Percentiles rank a stretch among this genome's conserved stretches.
phyloP scores from a whole-genome alignment of 2,329 filamentous ascomycete species.

The Pseudogymnoascus sp. region DNA sequence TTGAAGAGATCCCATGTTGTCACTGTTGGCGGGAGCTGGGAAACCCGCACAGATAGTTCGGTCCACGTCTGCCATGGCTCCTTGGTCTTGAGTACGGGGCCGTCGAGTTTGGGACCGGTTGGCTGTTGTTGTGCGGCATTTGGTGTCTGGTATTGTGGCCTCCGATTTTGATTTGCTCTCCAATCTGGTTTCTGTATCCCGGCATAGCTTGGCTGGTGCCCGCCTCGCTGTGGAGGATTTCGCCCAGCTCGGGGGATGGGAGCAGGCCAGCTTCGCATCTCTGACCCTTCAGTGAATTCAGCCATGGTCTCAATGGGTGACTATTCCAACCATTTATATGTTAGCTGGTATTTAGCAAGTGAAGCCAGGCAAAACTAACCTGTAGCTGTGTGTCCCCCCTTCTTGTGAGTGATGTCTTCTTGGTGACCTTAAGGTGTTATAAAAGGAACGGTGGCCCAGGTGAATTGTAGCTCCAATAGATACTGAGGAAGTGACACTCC shows the following conservation, averaged over 20 bases:
- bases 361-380: not conserved
- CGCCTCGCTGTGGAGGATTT: not conserved
- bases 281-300: not conserved
- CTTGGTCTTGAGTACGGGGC: not conserved
- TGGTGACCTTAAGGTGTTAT: too few relatives aligned
- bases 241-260: not conserved
- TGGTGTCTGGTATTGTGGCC: not conserved
- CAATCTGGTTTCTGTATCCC: not conserved
- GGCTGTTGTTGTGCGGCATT: not conserved
- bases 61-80: conserved; percentile 31
- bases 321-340: not conserved
- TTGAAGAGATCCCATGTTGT: conserved; percentile 41
- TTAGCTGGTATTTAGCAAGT: not conserved
- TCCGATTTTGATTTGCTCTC: not conserved
- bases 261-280: not conserved
- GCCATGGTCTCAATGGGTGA: not conserved
- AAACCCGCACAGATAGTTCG: conserved; percentile 18
- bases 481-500: too few relatives aligned
- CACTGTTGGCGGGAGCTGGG: conserved; percentile 28
- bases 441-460: too few relatives aligned
- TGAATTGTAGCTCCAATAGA: too few relatives aligned
- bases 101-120: not conserved
- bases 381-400: not conserved
- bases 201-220: not conserved
- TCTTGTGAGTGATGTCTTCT: too few relatives aligned